Conservation (phyloP, 257 asterid genomes). For the Rehmannia glutinosa region DNA sequence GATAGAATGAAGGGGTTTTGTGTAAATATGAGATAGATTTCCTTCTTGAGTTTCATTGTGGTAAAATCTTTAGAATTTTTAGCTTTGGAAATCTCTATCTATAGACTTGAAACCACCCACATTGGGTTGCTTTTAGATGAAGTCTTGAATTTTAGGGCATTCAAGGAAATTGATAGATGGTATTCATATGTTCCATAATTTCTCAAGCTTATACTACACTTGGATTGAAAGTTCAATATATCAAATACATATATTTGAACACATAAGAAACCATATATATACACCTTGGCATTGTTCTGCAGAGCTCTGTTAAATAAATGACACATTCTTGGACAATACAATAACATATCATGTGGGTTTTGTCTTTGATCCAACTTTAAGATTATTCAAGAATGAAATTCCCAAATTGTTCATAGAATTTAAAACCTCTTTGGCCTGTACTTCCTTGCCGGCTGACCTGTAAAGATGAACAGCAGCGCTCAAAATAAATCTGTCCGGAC, state of each 20-base stretch:
- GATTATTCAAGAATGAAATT: conserved; percentile 47
- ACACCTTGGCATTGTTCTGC: neutral
- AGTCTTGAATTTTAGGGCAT: no score
- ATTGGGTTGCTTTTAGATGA: no score
- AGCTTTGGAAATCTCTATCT: neutral
- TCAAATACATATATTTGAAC: neutral
- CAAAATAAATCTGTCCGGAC: conserved; percentile 58
- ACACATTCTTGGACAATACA: neutral
- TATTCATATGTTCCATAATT: neutral
- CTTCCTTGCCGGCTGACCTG: conserved; percentile 39
- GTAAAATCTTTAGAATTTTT: neutral
- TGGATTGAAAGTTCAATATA: neutral
- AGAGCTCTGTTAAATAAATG: no score
- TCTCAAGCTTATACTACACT: neutral
- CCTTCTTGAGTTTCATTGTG: neutral
- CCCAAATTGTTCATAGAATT: conserved; percentile 34
- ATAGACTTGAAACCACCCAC: no score
- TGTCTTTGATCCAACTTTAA: conserved; percentile 54
- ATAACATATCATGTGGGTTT: neutral
- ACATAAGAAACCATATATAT: neutral
- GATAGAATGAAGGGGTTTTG: conserved; percentile 10
- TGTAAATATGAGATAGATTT: conserved; percentile 26
- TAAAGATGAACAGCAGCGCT: conserved; percentile 78
- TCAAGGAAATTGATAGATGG: no score
- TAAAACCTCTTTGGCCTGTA: conserved; percentile 43